Percentiles rank a stretch among this genome's conserved stretches.
Conservation (phyloP, 1,139 yeast genomes). For the Taiozyma sp. region DNA sequence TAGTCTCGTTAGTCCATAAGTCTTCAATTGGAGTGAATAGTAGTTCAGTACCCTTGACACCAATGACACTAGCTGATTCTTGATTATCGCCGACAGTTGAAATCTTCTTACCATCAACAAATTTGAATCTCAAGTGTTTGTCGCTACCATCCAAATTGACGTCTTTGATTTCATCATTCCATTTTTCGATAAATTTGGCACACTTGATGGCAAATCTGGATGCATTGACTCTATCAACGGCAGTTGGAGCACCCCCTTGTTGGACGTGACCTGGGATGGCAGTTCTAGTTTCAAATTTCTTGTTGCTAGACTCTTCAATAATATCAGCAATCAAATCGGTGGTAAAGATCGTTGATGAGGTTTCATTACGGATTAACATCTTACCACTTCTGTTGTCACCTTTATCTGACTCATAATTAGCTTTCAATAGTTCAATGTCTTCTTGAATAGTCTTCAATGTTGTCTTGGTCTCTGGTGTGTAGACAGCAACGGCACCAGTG, state of each 20-base stretch:
- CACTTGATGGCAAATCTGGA: conserved; percentile 88
- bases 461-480: conserved; percentile 71
- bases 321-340: conserved; percentile 82
- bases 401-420: conserved; percentile 69
- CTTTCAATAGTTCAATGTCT: conserved; percentile 55
- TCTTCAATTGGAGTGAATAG: conserved; percentile 49
- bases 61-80: conserved; percentile 58
- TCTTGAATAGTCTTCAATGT: conserved; percentile 52
- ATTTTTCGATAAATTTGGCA: conserved; percentile 75
- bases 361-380: conserved; percentile 77
- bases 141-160: conserved; percentile 28
- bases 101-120: conserved; percentile 33
- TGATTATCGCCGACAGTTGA: conserved; percentile 35
- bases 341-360: conserved; percentile 77
- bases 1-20: conserved; percentile 57
- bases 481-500: conserved; percentile 71
- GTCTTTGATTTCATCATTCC: conserved; percentile 26
- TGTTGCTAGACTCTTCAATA: conserved; percentile 70
- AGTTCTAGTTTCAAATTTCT: conserved; percentile 84
- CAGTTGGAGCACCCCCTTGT: conserved; percentile 95
- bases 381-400: conserved; percentile 76
- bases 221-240: conserved; percentile 91
- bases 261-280: conserved; percentile 98
- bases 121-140: conserved; percentile 36
- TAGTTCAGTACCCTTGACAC: conserved; percentile 62